Base-by-base conservation (phyloP, 768 basidiomycete species). In the Lactarius indigo region DNA sequence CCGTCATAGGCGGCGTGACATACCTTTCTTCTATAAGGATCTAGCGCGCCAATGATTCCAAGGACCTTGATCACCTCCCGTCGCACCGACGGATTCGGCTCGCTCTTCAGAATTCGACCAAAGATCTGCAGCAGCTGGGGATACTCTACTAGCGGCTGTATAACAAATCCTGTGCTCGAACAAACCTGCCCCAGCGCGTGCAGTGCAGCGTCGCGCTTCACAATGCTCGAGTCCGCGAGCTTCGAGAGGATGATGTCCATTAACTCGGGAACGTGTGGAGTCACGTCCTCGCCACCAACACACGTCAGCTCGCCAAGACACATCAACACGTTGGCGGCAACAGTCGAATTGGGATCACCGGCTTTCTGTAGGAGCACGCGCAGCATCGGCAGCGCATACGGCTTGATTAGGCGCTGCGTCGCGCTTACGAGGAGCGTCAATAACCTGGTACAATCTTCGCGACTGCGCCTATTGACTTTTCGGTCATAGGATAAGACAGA, bases 1-100 rank as follows among this genome's bases (percentile, higher is more conserved):
- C 39, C 30, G 26, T 31, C 39, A 0, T 26, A 35, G 23, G 12
- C 35, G 56, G 17, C 17, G 41, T 20, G 30, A 71, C 79, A 55
- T 73, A 94, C 95, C 86, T 96, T 95, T 70, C 96, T 88, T 73
- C 90, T 84, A 76, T 97, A 99, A 0, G 97, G 97, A 76, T 99
- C 97, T 35, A 98, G 78, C 7, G 97, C 97, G 57, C 97, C 97
- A 20, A 99, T 83, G 59, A 98, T 94, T 68, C 97, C 97, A 66
- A 99, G 84, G 4, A 97, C 96, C 74, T 96, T 92, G 63, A 98
- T 90, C 18, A 96, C 90, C 70, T 98, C 96, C 35, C 96, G 83
- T 55, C 92, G 82, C 13, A 94, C 88, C 15, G 80, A 78, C 72
- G 83, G 83, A 13, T 81, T 87, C 7, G 82, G 82, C 72, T 99